Percentiles rank a stretch among this genome's conserved stretches.
Evolutionary conservation across 192 early-diverging fungal species (phyloP).

Genomic region (Diversispora epigaea): DNA sequence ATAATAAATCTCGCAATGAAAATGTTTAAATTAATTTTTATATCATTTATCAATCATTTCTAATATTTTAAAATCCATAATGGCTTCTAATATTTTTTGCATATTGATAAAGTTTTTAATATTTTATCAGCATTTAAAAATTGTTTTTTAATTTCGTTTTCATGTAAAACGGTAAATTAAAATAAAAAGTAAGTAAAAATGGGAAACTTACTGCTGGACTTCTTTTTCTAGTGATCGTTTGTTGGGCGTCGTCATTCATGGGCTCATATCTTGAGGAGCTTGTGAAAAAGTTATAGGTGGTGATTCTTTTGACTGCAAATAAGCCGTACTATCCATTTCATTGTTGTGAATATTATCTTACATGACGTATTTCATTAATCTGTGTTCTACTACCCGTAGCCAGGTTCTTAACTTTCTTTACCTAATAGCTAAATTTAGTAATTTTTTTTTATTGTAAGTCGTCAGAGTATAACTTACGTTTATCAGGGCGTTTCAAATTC

Average conservation of each 20-base stretch:
- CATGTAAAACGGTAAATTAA: not conserved
- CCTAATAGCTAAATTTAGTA: not conserved
- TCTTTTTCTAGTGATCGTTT: not conserved
- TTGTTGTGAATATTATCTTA: conserved; percentile 7
- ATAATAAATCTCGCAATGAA: too few species aligned
- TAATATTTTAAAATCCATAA: too few species aligned
- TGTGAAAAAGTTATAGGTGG: not conserved
- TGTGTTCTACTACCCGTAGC: not conserved
- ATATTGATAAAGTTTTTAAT: too few species aligned
- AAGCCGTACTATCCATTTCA: conserved; percentile 8
- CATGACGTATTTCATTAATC: conserved; percentile 11
- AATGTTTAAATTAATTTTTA: too few species aligned
- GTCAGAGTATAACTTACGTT: not conserved
- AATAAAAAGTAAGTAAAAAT: conserved; percentile 13
- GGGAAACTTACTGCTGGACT: conserved; percentile 17
- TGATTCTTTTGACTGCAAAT: conserved; percentile 4
- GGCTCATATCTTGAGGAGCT: not conserved
- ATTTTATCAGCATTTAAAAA: not conserved
- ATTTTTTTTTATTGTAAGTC: too few species aligned
- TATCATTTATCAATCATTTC: too few species aligned
- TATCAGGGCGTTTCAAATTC: conserved; percentile 6
- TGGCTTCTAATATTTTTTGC: too few species aligned
- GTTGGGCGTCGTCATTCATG: conserved; percentile 2
- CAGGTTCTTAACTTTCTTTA: conserved; percentile 5
- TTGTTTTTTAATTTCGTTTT: too few species aligned